phyloP scores from a whole-genome alignment of 345 rosid species.

The Excoecaria agallocha region DNA sequence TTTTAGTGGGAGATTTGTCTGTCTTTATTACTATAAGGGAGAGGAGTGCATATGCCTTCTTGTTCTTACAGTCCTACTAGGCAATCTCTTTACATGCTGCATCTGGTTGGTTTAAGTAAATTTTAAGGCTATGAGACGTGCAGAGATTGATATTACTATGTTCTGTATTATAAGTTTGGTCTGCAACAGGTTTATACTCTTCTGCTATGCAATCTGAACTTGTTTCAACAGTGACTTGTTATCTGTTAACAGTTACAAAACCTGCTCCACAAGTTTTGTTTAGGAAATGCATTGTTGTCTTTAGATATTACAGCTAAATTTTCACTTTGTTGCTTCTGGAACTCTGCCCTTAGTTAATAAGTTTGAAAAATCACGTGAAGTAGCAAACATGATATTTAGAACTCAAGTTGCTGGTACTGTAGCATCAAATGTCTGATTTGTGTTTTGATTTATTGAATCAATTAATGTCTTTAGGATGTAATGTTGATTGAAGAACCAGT shows the following conservation, averaged over 20 bases:
- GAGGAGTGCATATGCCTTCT: too few relatives aligned
- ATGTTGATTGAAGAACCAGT: conserved; percentile 44
- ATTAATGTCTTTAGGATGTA: conserved; percentile 38
- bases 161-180: background rate
- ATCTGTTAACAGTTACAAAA: background rate
- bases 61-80: background rate
- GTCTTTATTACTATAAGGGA: too few relatives aligned
- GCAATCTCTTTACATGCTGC: background rate
- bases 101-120: background rate
- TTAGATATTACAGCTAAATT: background rate
- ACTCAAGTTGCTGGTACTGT: background rate
- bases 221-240: background rate
- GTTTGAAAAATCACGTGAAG: background rate
- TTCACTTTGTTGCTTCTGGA: background rate
- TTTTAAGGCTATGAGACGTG: background rate
- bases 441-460: conserved; percentile 34
- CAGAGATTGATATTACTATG: background rate
- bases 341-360: background rate
- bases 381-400: conserved; percentile 1
- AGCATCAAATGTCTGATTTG: conserved; percentile 6
- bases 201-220: background rate
- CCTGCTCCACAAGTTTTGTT: background rate
- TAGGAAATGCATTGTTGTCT: background rate
- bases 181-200: background rate
- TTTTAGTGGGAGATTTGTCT: too few relatives aligned